Conservation (phyloP, 495 filamentous ascomycete genomes). For the Xylaria longipes region DNA sequence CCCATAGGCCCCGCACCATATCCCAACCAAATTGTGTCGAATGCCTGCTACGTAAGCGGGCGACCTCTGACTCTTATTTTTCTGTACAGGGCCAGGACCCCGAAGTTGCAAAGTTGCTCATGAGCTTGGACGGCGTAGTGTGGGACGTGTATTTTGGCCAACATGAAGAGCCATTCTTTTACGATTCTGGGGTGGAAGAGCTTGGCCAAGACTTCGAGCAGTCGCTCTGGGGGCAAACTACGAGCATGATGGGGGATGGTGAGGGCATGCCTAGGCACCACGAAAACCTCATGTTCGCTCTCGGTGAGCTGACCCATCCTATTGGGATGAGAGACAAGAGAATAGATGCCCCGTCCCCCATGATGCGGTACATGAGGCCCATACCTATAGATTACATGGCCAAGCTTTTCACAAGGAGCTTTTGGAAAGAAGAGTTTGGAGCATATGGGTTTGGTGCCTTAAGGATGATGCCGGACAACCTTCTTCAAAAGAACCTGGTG, state of each 20-base stretch:
- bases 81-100: neutral
- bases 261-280: neutral
- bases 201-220: slow-evolving; percentile 38
- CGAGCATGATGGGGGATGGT: neutral
- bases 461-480: slow-evolving; percentile 20
- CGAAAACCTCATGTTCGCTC: neutral
- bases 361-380: slow-evolving; percentile 16
- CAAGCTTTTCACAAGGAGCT: slow-evolving; percentile 35
- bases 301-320: neutral
- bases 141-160: neutral
- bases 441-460: slow-evolving; percentile 28
- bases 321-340: too few species aligned
- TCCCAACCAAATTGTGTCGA: neutral
- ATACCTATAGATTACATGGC: slow-evolving; percentile 29
- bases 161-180: slow-evolving; percentile 32
- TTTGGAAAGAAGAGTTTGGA: slow-evolving; percentile 32
- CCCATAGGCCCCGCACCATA: too few species aligned
- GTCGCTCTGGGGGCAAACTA: slow-evolving; percentile 17
- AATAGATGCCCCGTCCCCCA: neutral
- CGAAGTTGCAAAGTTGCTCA: neutral
- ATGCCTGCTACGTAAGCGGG: neutral
- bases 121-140: slow-evolving; percentile 8
- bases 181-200: slow-evolving; percentile 22
- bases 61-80: neutral
- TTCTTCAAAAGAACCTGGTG: slow-evolving; percentile 4